phyloP scores from a whole-genome alignment of 1,284 basidiomycete genomes.

The Trichosporon sp. region DNA sequence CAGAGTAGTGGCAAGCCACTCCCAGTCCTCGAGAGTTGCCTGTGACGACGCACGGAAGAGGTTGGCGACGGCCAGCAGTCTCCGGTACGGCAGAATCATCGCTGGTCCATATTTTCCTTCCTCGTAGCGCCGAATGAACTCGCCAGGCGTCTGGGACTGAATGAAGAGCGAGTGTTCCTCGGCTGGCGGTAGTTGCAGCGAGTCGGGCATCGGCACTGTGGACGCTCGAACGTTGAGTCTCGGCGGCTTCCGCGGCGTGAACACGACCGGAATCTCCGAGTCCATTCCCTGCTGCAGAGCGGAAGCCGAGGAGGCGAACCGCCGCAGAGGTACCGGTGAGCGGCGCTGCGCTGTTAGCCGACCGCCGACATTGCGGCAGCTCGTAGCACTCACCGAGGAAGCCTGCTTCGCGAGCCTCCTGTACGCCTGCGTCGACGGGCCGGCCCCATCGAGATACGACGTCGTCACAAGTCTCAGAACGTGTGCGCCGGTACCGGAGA shows the following conservation, averaged over 20 bases:
- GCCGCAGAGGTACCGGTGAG: slow-evolving; percentile 3
- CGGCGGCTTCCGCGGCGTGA: slow-evolving; percentile 2
- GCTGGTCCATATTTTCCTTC: not conserved
- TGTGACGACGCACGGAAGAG: not conserved
- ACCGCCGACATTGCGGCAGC: not conserved
- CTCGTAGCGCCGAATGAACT: slow-evolving; percentile 1
- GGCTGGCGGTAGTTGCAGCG: not conserved
- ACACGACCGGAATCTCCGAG: not conserved
- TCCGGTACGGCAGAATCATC: not conserved
- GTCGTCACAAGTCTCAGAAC: slow-evolving; percentile 20
- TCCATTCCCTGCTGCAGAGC: not conserved
- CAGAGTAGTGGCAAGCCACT: slow-evolving; percentile 12
- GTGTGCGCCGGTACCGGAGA: slow-evolving; percentile 17
- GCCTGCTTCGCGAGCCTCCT: not conserved
- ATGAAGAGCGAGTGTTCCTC: not conserved
- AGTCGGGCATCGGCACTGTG: not conserved
- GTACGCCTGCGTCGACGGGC: slow-evolving; percentile 6
- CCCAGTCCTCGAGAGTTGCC: slow-evolving; percentile 9
- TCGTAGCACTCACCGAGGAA: not conserved
- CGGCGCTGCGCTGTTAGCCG: not conserved
- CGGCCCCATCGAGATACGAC: slow-evolving; percentile 18
- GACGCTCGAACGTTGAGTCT: not conserved
- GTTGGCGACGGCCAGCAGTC: slow-evolving; percentile 3
- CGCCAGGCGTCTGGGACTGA: not conserved
- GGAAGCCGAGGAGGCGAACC: slow-evolving; percentile 13